A percentile compares a stretch with the other conserved stretches of the same genome.
Conservation (phyloP, 345 rosid genomes). For the Murraya koenigii region DNA sequence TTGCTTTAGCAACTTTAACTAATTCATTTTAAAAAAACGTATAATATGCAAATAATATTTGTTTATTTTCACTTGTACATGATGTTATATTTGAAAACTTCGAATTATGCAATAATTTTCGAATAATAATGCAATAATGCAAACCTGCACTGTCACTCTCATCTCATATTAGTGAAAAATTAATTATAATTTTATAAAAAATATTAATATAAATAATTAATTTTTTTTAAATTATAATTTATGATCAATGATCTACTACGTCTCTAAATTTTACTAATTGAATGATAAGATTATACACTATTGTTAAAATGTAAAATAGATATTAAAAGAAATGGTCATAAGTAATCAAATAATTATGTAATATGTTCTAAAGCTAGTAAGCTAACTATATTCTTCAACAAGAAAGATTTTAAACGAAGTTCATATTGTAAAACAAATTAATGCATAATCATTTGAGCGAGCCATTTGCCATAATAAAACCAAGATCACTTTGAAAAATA, state of each 20-base stretch:
- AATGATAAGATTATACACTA: too few relatives aligned
- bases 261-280: too few relatives aligned
- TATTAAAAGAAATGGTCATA: background rate
- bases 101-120: too few relatives aligned
- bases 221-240: too few relatives aligned
- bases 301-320: background rate
- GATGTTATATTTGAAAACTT: too few relatives aligned
- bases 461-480: background rate
- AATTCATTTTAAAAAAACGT: too few relatives aligned
- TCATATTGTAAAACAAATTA: background rate
- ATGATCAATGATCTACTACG: too few relatives aligned
- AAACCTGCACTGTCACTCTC: too few relatives aligned
- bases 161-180: too few relatives aligned
- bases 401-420: background rate
- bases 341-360: background rate
- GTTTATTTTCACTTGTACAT: background rate
- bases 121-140: too few relatives aligned
- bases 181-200: too few relatives aligned
- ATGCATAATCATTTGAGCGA: background rate
- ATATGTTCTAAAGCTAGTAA: background rate
- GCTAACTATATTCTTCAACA: background rate
- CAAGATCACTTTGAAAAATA: background rate
- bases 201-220: too few relatives aligned
- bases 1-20: background rate
- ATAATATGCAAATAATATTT: background rate